Conservation (phyloP, 2,329 filamentous ascomycete genomes). For the Epichloe bromicola region DNA sequence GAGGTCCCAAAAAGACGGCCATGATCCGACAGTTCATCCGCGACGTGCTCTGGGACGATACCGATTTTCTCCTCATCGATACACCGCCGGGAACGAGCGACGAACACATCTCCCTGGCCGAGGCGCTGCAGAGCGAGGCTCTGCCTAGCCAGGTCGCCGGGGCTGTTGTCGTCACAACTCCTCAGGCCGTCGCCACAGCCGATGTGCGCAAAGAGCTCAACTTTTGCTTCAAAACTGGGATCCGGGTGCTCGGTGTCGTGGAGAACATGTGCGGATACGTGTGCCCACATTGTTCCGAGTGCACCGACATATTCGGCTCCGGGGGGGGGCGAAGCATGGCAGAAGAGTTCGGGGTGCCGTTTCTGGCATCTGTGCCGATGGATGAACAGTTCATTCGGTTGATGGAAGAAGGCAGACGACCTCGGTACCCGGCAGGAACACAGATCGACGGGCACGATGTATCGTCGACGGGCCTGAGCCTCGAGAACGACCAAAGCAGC, state of each 20-base stretch:
- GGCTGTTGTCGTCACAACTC: conserved; percentile 90
- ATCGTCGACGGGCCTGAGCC: conserved; percentile 7
- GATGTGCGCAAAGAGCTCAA: conserved; percentile 94
- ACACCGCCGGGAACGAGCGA: conserved; percentile 94
- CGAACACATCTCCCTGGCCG: conserved; percentile 90
- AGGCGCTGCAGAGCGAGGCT: conserved; percentile 60
- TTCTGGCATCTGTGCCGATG: conserved; percentile 78
- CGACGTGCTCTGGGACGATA: conserved; percentile 75
- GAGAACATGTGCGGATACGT: conserved; percentile 96
- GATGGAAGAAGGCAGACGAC: conserved; percentile 59
- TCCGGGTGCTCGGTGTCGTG: conserved; percentile 73
- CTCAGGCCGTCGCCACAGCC: conserved; percentile 83
- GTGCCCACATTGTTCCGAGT: conserved; percentile 69
- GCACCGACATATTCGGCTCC: conserved; percentile 85
- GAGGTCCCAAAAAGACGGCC: conserved; percentile 95
- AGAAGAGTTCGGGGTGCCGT: conserved; percentile 67
- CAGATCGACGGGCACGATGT: conserved; percentile 44
- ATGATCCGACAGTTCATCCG: conserved; percentile 96
- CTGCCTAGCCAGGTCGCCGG: conserved; percentile 60
- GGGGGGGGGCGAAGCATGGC: conserved; percentile 96
- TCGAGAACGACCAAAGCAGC: conserved; percentile 14
- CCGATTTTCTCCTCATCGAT: conserved; percentile 90
- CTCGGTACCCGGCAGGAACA: conserved; percentile 58
- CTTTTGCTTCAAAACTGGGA: conserved; percentile 75
- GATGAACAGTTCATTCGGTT: conserved; percentile 84